Conservation (phyloP, 805 yeast species). For the Metschnikowia kunwiensis region DNA sequence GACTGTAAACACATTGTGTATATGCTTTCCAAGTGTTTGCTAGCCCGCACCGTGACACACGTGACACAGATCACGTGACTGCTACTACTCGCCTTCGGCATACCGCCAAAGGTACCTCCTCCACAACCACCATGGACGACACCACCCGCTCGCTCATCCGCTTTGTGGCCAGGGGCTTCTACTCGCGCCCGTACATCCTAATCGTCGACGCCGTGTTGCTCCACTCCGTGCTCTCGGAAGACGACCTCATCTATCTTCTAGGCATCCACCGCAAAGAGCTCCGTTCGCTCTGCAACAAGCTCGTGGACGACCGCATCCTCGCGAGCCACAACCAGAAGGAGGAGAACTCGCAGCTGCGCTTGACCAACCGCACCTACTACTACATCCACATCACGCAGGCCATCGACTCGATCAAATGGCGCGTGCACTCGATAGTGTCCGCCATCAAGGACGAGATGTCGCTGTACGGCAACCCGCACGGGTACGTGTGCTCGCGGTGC, state of each 20-base stretch:
- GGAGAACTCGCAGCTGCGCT: slow-evolving; percentile 54
- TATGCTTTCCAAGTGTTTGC: no score
- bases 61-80: no score
- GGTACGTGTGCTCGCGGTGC: slow-evolving; percentile 87
- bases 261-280: slow-evolving; percentile 86
- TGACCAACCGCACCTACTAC: slow-evolving; percentile 74
- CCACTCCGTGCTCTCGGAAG: slow-evolving; percentile 90
- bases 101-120: no score
- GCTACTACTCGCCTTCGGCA: no score
- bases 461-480: slow-evolving; percentile 86
- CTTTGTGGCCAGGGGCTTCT: slow-evolving; percentile 83
- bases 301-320: slow-evolving; percentile 80
- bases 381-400: slow-evolving; percentile 90
- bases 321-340: slow-evolving; percentile 70
- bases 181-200: slow-evolving; percentile 76
- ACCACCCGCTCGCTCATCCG: slow-evolving; percentile 57
- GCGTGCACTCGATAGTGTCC: slow-evolving; percentile 82
- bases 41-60: no score
- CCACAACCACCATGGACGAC: slow-evolving; percentile 39
- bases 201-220: slow-evolving; percentile 82
- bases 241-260: slow-evolving; percentile 76
- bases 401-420: slow-evolving; percentile 95
- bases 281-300: slow-evolving; percentile 72
- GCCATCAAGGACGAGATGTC: slow-evolving; percentile 77
- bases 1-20: no score